Base-by-base conservation (phyloP, 768 basidiomycete species). In the Mycena galopus region DNA sequence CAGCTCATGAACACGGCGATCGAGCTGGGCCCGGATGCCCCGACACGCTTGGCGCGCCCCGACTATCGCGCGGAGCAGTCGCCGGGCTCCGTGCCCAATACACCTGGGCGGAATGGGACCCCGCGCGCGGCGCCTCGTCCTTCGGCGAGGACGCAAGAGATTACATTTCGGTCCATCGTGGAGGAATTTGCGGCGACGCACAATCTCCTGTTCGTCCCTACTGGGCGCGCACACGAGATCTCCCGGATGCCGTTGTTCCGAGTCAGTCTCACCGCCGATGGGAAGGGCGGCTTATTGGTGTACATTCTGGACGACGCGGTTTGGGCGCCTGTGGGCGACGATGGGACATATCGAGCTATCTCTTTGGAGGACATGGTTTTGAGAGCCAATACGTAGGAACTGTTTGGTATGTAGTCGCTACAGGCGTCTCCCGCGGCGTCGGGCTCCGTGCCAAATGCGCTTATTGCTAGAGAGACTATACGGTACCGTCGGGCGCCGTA, bases 1-100 rank as follows among this genome's bases (percentile, higher is more conserved):
- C 94, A 98, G 80, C 80, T 99, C 72, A 98, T 99, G 96, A 94
- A 98, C 79, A 91, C 93, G 75, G 97, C 97, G 27, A 92, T 97
- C 79, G 92, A 94, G 72, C 86, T 99, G 30, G 96, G 96, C 9
- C 86, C 91, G 2, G 89, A 94, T 32, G 96, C 95, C 12, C 89
- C 92, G 0, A 86, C 87, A 0, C 88, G 87, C 73, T 83, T 96
- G 33, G 86, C 85, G 53, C 92, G 91, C 33, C 95, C 95, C 2
- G 92, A 93, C 71, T 88, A 89, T 79, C 82, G 83, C 50, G 84
- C 81, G n/a, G 89, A 91, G 76, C 81, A 83, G 47, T 77, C 83
- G 6, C 74, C 81, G 5, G 74, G 81, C 1, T 67, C 71, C 1
- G 67, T 63, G 12, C 63, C 72, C 19, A 37, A 17, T 35, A 72